A percentile compares a stretch with the other conserved stretches of the same genome.
phyloP scores from a whole-genome alignment of 345 rosid genomes.

The Camelina laxa region DNA sequence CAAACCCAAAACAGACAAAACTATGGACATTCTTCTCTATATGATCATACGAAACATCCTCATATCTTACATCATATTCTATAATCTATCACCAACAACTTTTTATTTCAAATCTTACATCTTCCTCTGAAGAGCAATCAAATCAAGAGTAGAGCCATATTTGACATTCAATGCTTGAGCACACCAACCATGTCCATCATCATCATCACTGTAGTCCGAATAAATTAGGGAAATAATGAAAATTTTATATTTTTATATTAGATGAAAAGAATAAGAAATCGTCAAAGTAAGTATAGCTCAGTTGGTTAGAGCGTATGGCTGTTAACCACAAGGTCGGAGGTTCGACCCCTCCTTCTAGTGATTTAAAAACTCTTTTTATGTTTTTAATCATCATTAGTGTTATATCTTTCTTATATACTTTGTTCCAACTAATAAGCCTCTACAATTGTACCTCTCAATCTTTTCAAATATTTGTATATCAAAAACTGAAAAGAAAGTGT shows the following conservation, averaged over 20 bases:
- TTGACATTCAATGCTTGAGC: too few relatives aligned
- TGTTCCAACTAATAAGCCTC: too few relatives aligned
- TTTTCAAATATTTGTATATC: too few relatives aligned
- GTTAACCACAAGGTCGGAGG: slow-evolving; percentile 86
- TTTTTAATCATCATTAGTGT: too few relatives aligned
- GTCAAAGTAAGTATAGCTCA: slow-evolving; percentile 70
- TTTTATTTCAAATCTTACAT: too few relatives aligned
- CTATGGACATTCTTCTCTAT: neutral
- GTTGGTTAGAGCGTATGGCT: slow-evolving; percentile 78
- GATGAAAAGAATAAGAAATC: accelerated
- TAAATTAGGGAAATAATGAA: too few relatives aligned
- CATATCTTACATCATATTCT: neutral
- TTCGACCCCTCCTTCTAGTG: slow-evolving; percentile 65
- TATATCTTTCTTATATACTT: too few relatives aligned
- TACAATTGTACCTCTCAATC: too few relatives aligned
- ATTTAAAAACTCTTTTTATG: neutral
- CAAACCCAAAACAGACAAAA: neutral
- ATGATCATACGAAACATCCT: neutral
- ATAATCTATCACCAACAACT: too few relatives aligned
- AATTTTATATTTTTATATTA: neutral
- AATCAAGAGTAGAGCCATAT: too few relatives aligned
- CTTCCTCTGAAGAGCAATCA: slow-evolving; percentile 67
- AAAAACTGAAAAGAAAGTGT: neutral
- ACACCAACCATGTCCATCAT: too few relatives aligned
- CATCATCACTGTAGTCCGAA: too few relatives aligned